phyloP scores from a whole-genome alignment of 2,329 filamentous ascomycete species.

The Cordyceps tenuipes region DNA sequence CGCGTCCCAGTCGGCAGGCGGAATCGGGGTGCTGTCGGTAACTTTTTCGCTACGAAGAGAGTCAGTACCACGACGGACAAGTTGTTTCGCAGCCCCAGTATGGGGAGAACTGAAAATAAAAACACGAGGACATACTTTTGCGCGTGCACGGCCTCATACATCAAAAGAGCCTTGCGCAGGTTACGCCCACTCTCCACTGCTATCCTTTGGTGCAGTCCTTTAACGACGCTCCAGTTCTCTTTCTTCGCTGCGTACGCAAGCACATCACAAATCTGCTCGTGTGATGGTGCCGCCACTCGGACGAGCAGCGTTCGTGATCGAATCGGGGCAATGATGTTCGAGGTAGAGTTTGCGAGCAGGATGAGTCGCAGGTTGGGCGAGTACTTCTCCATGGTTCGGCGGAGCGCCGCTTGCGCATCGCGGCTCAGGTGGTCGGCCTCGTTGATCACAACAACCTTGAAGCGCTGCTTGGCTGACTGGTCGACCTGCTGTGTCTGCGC shows the following conservation, averaged over 20 bases:
- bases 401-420: slow-evolving; percentile 89
- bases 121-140: slow-evolving; percentile 69
- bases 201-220: slow-evolving; percentile 72
- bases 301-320: slow-evolving; percentile 85
- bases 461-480: slow-evolving; percentile 76
- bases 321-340: slow-evolving; percentile 98
- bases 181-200: slow-evolving; percentile 88
- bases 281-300: slow-evolving; percentile 79
- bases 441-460: slow-evolving; percentile 99
- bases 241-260: slow-evolving; percentile 63
- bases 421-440: slow-evolving; percentile 91
- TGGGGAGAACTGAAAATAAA: not conserved
- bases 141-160: slow-evolving; percentile 95
- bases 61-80: slow-evolving; percentile 22
- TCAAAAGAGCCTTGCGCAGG: slow-evolving; percentile 78
- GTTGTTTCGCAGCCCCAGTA: not conserved
- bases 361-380: slow-evolving; percentile 90
- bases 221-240: slow-evolving; percentile 73
- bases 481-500: slow-evolving; percentile 99
- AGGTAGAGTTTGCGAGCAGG: slow-evolving; percentile 87
- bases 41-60: slow-evolving; percentile 65
- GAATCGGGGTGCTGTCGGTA: slow-evolving; percentile 78
- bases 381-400: slow-evolving; percentile 99
- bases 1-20: slow-evolving; percentile 94
- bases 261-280: slow-evolving; percentile 74